These are phyloP conservation scores for Conticribra weissflogii DNA, from an alignment of 108 stramenopile species.

Conservation along the genomic window DNA sequence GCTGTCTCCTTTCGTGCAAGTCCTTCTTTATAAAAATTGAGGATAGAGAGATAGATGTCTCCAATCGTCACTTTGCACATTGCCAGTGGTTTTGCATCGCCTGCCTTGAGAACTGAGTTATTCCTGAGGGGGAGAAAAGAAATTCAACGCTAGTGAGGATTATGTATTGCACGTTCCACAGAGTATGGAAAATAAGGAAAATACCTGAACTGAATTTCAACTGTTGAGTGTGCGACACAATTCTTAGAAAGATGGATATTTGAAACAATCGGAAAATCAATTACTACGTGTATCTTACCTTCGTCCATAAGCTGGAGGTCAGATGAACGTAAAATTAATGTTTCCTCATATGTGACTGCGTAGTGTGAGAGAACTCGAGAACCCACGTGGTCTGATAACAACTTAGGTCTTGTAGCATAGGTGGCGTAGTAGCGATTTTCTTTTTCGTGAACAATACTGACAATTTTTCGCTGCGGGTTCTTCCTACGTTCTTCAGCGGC, in stretches of 20 bases:
- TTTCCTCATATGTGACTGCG: constrained; percentile 33
- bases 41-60: constrained; percentile 21
- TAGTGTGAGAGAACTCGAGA: constrained; percentile 32
- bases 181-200: no score
- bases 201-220: constrained; percentile 26
- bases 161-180: no score
- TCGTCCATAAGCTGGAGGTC: constrained; percentile 32
- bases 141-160: no score
- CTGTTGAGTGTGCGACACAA: constrained; percentile 3
- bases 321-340: constrained; percentile 17
- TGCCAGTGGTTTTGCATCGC: neutral
- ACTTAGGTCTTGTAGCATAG: constrained; percentile 19
- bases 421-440: constrained; percentile 17
- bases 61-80: constrained; percentile 18
- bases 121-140: constrained; percentile 13
- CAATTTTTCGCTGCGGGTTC: constrained; percentile 28
- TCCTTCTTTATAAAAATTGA: constrained; percentile 6
- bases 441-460: constrained; percentile 28
- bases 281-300: no score
- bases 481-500: constrained; percentile 36
- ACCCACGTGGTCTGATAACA: constrained; percentile 19
- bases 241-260: no score
- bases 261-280: no score
- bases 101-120: constrained; percentile 12
- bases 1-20: constrained; percentile 4